Percentiles rank a stretch among this genome's conserved stretches.
phyloP scores from a whole-genome alignment of 2,329 filamentous ascomycete species.

The Zarea fungicola region DNA sequence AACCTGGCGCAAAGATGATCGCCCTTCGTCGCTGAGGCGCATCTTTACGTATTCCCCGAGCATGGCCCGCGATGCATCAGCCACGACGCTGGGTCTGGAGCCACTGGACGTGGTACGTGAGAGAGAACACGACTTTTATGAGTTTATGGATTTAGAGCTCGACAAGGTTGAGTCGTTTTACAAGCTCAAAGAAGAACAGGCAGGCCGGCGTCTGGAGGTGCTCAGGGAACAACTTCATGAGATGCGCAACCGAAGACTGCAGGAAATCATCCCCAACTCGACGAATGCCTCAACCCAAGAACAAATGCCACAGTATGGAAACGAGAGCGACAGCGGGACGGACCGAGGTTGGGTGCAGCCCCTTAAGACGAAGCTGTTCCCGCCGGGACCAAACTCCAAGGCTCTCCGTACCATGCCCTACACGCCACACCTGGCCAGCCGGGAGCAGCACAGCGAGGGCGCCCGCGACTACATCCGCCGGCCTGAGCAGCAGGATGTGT shows the following conservation, averaged over 20 bases:
- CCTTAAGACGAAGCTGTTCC: conserved; percentile 49
- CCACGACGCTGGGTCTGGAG: conserved; percentile 32
- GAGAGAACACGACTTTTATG: conserved; percentile 78
- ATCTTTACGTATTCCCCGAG: conserved; percentile 29
- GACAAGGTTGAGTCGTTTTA: conserved; percentile 93
- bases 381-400: conserved; percentile 56
- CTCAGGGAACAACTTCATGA: conserved; percentile 84
- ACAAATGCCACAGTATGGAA: conserved; percentile 32
- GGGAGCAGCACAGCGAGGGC: conserved; percentile 25
- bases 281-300: neutral
- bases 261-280: conserved; percentile 42
- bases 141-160: conserved; percentile 76
- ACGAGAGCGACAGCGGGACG: conserved; percentile 20
- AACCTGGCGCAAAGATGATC: conserved; percentile 15
- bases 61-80: conserved; percentile 22
- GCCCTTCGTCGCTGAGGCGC: conserved; percentile 29
- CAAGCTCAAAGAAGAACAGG: conserved; percentile 79
- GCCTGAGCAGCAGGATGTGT: conserved; percentile 51
- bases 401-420: conserved; percentile 50
- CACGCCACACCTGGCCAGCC: conserved; percentile 39
- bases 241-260: conserved; percentile 78
- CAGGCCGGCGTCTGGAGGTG: conserved; percentile 62
- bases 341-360: conserved; percentile 44
- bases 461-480: conserved; percentile 48
- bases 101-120: conserved; percentile 60